Base-by-base conservation (phyloP, 139 green algal genomes). In the Tetradesmus lagerheimii region DNA sequence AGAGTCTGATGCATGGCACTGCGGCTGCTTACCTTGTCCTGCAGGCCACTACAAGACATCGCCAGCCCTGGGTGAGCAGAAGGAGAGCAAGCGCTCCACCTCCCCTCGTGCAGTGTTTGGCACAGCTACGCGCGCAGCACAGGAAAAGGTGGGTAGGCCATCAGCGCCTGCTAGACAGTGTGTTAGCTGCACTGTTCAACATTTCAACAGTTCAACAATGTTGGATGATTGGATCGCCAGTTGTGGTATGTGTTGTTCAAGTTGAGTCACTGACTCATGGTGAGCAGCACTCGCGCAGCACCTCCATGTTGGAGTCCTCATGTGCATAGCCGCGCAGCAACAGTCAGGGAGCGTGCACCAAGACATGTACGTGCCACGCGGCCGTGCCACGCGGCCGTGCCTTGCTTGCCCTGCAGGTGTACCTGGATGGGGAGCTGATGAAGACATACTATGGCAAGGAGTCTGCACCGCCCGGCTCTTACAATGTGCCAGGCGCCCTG, bases 351-450 rank as follows among this genome's bases (percentile, higher is more conserved):
- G n/a, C n/a, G n/a, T n/a, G n/a, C n/a, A n/a, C n/a, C n/a, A n/a
- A n/a, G n/a, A n/a, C n/a, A n/a, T n/a, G n/a, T n/a, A n/a, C n/a
- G n/a, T n/a, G n/a, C n/a, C n/a, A n/a, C n/a, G n/a, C n/a, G n/a
- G n/a, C n/a, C n/a, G n/a, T n/a, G n/a, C n/a, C 47, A 62, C 47
- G 47, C 1, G 47, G 12, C 12, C 20, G 47, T 16, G 12, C 12
- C 47, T 16, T 62, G 47, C 47, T 23, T n/a, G n/a, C 87, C 66
- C 25, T 83, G 45, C 78, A 75, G 93, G 93, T 95, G 34, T 95
- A 92, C 85, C 57, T 96, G 35, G 94, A 96, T 66, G 84, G 92
- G 27, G 92, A 95, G 85, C 83, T 96, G 25, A 94, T 95, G 92
- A 96, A 96, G 85, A 94, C 92, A 0, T 92, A 92, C 14, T 93